These are phyloP conservation scores for Hansenula sp. DNA, from an alignment of 1,139 yeast species.

Conservation along the genomic window DNA sequence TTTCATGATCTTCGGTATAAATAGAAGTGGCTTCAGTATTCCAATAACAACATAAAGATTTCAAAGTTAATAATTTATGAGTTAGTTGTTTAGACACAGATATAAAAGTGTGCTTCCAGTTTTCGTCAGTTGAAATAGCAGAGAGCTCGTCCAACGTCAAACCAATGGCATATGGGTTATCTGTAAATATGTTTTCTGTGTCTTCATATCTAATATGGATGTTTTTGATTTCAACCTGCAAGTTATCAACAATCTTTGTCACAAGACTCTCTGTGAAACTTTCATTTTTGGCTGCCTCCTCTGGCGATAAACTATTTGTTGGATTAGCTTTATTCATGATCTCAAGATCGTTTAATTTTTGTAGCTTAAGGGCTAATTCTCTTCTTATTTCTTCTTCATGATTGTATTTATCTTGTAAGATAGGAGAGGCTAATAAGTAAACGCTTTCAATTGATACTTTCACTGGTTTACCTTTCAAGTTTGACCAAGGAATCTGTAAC, in stretches of 20 bases:
- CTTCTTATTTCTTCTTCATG: slow-evolving; percentile 63
- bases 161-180: slow-evolving; percentile 78
- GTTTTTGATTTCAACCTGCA: slow-evolving; percentile 88
- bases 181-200: slow-evolving; percentile 50
- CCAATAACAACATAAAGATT: slow-evolving; percentile 80
- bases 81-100: slow-evolving; percentile 66
- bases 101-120: slow-evolving; percentile 85
- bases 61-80: slow-evolving; percentile 72
- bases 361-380: slow-evolving; percentile 60
- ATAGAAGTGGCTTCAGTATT: slow-evolving; percentile 62
- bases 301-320: slow-evolving; percentile 32
- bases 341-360: slow-evolving; percentile 68
- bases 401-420: slow-evolving; percentile 48
- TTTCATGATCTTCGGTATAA: slow-evolving; percentile 39
- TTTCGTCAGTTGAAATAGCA: slow-evolving; percentile 82
- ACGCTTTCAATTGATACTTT: slow-evolving; percentile 87
- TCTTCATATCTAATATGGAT: slow-evolving; percentile 94
- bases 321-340: slow-evolving; percentile 42
- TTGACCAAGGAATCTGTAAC: slow-evolving; percentile 95
- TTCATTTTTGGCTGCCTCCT: slow-evolving; percentile 54
- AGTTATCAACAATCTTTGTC: slow-evolving; percentile 86
- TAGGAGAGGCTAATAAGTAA: slow-evolving; percentile 77
- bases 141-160: slow-evolving; percentile 80
- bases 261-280: slow-evolving; percentile 83
- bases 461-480: slow-evolving; percentile 88